These are phyloP conservation scores for Mycena belliarum DNA, from an alignment of 768 basidiomycete species.

Conservation along the genomic window DNA sequence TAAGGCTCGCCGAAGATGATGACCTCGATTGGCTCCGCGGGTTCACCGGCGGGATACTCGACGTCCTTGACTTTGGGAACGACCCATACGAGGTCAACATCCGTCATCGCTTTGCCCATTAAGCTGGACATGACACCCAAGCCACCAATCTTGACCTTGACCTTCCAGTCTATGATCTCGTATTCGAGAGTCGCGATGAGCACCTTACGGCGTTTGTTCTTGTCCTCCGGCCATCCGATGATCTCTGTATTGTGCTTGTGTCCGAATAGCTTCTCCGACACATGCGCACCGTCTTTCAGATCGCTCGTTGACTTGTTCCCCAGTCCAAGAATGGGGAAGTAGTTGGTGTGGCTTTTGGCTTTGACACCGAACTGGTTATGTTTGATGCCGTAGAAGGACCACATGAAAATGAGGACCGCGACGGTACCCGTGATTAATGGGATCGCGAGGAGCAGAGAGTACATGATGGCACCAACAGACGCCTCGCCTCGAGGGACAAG, in stretches of 20 bases:
- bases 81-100: slow-evolving; percentile 93
- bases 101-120: slow-evolving; percentile 98
- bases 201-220: slow-evolving; percentile 87
- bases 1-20: slow-evolving; percentile 96
- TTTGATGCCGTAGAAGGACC: slow-evolving; percentile 94
- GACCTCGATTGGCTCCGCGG: slow-evolving; percentile 92
- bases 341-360: slow-evolving; percentile 68
- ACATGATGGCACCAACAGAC: slow-evolving; percentile 83
- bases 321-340: slow-evolving; percentile 85
- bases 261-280: slow-evolving; percentile 75
- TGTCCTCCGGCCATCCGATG: slow-evolving; percentile 97
- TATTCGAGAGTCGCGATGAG: slow-evolving; percentile 93
- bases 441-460: slow-evolving; percentile 76
- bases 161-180: slow-evolving; percentile 95
- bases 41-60: slow-evolving; percentile 90
- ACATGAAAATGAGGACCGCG: slow-evolving; percentile 88
- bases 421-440: slow-evolving; percentile 83
- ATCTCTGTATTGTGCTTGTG: slow-evolving; percentile 66
- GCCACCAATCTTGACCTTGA: slow-evolving; percentile 98
- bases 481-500: slow-evolving; percentile 82
- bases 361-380: slow-evolving; percentile 91
- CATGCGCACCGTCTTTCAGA: slow-evolving; percentile 60
- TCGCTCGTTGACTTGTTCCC: slow-evolving; percentile 70
- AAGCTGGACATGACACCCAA: slow-evolving; percentile 96
- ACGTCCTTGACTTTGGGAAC: slow-evolving; percentile 93